Conservation (phyloP, 768 basidiomycete genomes). For the Neoboletus magnificus region DNA sequence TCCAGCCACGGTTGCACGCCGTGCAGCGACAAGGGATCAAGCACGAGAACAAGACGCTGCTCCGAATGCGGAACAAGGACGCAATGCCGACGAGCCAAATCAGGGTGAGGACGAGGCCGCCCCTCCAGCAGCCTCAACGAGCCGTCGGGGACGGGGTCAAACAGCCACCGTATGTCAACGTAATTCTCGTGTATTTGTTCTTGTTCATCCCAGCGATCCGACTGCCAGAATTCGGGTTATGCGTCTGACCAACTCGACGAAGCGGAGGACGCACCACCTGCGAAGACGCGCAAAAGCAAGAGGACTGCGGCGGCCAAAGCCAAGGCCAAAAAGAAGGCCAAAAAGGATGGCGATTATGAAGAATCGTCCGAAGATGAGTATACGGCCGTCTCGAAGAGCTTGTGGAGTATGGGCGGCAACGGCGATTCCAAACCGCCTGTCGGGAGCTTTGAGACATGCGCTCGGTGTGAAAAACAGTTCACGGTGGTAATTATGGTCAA, state of each 20-base stretch:
- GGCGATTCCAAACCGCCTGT: conserved; percentile 54
- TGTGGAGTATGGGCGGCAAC: conserved; percentile 34
- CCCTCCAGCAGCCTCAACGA: conserved; percentile 7
- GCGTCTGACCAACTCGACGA: conserved; percentile 78
- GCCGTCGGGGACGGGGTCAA: conserved; percentile 15
- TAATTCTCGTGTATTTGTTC: background rate
- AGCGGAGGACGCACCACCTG: conserved; percentile 39
- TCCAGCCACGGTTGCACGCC: conserved; percentile 38
- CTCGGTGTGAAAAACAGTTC: conserved; percentile 77
- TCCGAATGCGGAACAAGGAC: conserved; percentile 10
- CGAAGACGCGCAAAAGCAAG: conserved; percentile 53
- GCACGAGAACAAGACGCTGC: conserved; percentile 31
- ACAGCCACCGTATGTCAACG: conserved; percentile 6
- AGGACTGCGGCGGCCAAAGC: conserved; percentile 39
- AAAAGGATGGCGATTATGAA: conserved; percentile 47
- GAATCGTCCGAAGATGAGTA: conserved; percentile 65
- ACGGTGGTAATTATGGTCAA: conserved; percentile 64
- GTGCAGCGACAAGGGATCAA: conserved; percentile 31
- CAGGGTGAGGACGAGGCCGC: background rate
- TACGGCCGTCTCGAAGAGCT: conserved; percentile 55
- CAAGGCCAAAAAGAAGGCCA: conserved; percentile 39
- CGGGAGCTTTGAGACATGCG: conserved; percentile 81
- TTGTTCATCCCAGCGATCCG: background rate
- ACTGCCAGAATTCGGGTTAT: conserved; percentile 40
- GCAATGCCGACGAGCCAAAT: conserved; percentile 10